Evolutionary conservation across 176 grass and related monocot species (phyloP).

Genomic region (Carex parvula): DNA sequence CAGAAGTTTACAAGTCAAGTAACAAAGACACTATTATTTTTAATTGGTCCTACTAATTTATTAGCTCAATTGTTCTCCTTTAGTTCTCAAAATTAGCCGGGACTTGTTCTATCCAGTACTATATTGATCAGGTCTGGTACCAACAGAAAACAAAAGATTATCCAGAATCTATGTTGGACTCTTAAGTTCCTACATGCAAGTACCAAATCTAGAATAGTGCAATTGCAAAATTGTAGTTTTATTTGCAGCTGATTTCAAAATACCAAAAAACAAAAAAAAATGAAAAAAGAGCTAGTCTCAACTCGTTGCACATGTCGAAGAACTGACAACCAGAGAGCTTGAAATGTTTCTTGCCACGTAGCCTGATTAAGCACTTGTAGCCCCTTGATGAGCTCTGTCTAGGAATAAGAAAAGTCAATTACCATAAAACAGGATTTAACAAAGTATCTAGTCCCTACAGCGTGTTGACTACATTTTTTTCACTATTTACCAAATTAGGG

Average conservation of each 20-base stretch:
- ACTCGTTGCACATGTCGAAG: constrained; percentile 64
- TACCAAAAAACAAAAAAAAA: constrained; percentile 6
- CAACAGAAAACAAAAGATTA: neutral
- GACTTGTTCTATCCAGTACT: neutral
- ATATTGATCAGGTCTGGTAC: neutral
- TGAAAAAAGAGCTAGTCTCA: constrained; percentile 39
- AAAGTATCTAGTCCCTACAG: constrained; percentile 5
- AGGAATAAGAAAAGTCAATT: constrained; percentile 27
- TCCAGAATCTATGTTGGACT: neutral
- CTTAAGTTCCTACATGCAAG: neutral
- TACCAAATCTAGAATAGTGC: neutral
- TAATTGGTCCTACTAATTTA: neutral
- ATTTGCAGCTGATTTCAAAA: neutral
- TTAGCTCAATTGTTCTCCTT: neutral
- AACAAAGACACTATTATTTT: neutral
- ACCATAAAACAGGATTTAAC: neutral
- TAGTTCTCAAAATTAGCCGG: neutral
- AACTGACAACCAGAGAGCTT: constrained; percentile 79
- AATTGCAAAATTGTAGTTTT: neutral
- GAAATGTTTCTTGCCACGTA: constrained; percentile 87
- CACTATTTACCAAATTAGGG: neutral
- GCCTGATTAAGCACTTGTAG: constrained; percentile 73
- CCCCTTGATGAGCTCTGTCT: constrained; percentile 62
- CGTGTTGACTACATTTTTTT: neutral
- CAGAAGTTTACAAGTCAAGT: neutral